phyloP scores from a whole-genome alignment of 2,329 filamentous ascomycete genomes.

The Botrytis fragariae region DNA sequence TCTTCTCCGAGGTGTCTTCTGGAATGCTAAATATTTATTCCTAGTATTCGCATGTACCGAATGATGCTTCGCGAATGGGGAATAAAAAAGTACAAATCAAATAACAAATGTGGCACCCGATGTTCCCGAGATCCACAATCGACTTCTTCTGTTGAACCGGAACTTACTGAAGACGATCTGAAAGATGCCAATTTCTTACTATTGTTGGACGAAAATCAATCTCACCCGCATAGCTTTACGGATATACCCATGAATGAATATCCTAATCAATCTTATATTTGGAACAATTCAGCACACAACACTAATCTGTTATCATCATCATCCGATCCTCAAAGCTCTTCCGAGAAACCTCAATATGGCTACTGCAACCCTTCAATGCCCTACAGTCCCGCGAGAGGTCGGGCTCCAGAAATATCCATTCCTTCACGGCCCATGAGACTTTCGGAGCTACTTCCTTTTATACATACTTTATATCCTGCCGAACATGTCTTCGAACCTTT shows the following conservation, averaged over 20 bases:
- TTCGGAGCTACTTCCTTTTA: conserved; percentile 10
- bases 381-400: background rate
- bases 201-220: background rate
- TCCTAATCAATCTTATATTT: background rate
- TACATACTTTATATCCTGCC: background rate
- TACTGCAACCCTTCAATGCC: background rate
- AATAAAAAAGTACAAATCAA: conserved; percentile 22
- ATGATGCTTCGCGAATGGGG: conserved; percentile 23
- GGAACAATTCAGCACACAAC: background rate
- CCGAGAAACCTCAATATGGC: background rate
- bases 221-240: background rate
- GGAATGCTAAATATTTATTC: background rate
- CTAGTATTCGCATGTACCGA: conserved; percentile 24
- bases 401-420: background rate
- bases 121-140: conserved; percentile 8
- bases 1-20: too few relatives aligned
- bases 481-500: conserved; percentile 24
- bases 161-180: background rate
- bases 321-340: background rate
- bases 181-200: background rate
- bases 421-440: conserved; percentile 13
- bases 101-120: conserved; percentile 9
- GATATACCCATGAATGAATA: conserved; percentile 1
- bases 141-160: background rate
- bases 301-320: background rate